Evolutionary conservation across 352 stramenopile species (phyloP), one percentile per base, ranked within the genome.

Genomic region (Phytopythium cucurbitacearum): DNA sequence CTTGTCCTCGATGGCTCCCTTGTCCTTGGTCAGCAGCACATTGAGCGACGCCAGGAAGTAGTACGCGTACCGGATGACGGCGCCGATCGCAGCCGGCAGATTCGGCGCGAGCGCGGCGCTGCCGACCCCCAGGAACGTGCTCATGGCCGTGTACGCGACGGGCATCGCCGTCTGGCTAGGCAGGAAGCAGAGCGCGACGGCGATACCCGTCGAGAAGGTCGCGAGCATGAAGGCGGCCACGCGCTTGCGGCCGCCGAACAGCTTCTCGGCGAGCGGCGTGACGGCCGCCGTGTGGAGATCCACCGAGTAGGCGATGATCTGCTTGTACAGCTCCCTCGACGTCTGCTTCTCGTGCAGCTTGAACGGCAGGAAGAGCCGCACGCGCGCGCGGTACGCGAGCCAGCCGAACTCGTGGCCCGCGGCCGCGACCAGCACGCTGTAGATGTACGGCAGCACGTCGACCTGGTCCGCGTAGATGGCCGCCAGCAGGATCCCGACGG

Each of bases 311-410:
- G 62, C 69, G 57, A 88, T 88, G 56, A 88, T 88, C 65, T 85
- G 77, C 34, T 56, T 59, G 59, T 88, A 88, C 48, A 88, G 71
- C 28, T 88, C 77, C 9, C 73, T 62, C 15, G 70, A 85, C 32
- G 77, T 88, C 57, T 85, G 74, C 38, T 86, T 88, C 55, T 85
- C 67, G 50, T 86, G 64, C 48, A 88, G 59, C 61, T 86, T 83
- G 56, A 88, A 81, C 0, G 77, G 77, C 57, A 88, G 61, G 35
- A 75, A 85, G 16, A 86, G 54, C 13, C 74, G 70, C 11, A 85
- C 48, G 0, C 70, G 64, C 15, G 83, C 70, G 12, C 74, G 70
- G 53, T 88, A 88, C 6, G 68, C 68, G 39, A 88, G 52, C 77
- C 77, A 88, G 36, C 65, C 69, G 45, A 69, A 88, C 64, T 88